Conservation (phyloP, 441 rosid genomes). For the Melastoma candidum region DNA sequence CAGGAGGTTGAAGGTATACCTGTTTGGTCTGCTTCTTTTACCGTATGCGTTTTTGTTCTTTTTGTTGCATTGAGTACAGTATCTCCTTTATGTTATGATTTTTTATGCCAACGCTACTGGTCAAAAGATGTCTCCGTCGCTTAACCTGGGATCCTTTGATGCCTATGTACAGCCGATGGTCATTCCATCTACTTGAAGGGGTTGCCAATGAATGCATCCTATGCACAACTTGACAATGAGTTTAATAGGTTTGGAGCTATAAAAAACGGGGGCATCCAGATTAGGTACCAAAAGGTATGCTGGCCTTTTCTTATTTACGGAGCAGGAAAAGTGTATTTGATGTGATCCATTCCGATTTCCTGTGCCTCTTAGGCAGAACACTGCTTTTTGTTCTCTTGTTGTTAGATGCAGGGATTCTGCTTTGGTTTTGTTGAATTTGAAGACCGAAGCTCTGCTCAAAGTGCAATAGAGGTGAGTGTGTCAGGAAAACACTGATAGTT, state of each 20-base stretch:
- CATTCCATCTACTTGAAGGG: slow-evolving; percentile 71
- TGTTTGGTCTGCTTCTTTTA: background rate
- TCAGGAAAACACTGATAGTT: too few species aligned
- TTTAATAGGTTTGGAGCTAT: slow-evolving; percentile 79
- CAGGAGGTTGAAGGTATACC: slow-evolving; percentile 48
- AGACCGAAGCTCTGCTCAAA: slow-evolving; percentile 56
- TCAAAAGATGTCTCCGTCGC: background rate
- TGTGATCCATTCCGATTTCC: too few species aligned
- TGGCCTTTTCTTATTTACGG: background rate
- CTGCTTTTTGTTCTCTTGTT: slow-evolving; percentile 9
- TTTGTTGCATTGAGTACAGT: too few species aligned
- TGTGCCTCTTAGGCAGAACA: too few species aligned
- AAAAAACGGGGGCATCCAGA: slow-evolving; percentile 67
- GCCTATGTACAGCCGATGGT: slow-evolving; percentile 41
- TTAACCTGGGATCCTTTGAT: slow-evolving; percentile 1
- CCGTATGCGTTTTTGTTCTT: background rate
- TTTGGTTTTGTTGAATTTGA: slow-evolving; percentile 93
- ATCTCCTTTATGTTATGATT: too few species aligned
- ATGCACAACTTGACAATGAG: slow-evolving; percentile 52
- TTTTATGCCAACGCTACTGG: too few species aligned
- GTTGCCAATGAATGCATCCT: slow-evolving; percentile 53
- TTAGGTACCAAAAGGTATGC: slow-evolving; percentile 50
- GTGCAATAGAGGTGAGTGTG: slow-evolving; percentile 63
- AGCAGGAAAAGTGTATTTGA: too few species aligned
- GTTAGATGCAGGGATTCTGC: slow-evolving; percentile 46